Evolutionary conservation across 345 rosid species (phyloP).

Genomic region (Carallia pectinifolia): DNA sequence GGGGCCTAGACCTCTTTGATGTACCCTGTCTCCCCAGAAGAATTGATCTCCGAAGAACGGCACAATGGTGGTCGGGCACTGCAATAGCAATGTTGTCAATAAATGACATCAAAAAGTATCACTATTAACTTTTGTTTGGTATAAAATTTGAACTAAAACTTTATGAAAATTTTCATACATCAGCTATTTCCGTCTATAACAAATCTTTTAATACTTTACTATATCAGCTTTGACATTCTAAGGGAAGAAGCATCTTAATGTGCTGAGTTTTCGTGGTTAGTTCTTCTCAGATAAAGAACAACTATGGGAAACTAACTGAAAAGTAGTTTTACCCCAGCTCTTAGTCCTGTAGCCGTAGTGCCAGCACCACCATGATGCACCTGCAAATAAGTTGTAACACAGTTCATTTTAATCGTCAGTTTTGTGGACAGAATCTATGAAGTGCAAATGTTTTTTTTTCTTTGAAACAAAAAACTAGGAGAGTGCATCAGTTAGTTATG

Average conservation of each 20-base stretch:
- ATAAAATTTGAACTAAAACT: background rate
- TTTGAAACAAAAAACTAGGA: too few species aligned
- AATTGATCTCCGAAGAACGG: conserved; percentile 99
- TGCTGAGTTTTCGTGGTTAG: too few species aligned
- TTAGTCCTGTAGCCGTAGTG: conserved; percentile 93
- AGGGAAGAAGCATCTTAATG: too few species aligned
- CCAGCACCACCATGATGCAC: conserved; percentile 99
- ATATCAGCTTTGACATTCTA: too few species aligned
- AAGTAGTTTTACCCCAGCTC: conserved; percentile 71
- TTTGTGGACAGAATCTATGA: background rate
- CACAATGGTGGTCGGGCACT: conserved; percentile 96
- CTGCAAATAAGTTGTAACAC: conserved; percentile 36
- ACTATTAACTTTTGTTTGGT: background rate
- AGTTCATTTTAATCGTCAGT: conserved; percentile 1
- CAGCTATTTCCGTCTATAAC: background rate
- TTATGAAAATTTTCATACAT: too few species aligned
- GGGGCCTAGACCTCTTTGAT: conserved; percentile 75
- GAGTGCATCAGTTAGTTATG: too few species aligned
- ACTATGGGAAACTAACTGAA: background rate
- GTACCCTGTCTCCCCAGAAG: conserved; percentile 92
- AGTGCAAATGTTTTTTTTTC: too few species aligned
- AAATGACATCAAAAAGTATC: conserved; percentile 1
- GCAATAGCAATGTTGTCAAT: conserved; percentile 24
- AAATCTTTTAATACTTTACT: background rate
- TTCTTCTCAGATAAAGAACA: too few species aligned